phyloP scores from a whole-genome alignment of 305 asterid genomes.

The Fraxinus sp. region DNA sequence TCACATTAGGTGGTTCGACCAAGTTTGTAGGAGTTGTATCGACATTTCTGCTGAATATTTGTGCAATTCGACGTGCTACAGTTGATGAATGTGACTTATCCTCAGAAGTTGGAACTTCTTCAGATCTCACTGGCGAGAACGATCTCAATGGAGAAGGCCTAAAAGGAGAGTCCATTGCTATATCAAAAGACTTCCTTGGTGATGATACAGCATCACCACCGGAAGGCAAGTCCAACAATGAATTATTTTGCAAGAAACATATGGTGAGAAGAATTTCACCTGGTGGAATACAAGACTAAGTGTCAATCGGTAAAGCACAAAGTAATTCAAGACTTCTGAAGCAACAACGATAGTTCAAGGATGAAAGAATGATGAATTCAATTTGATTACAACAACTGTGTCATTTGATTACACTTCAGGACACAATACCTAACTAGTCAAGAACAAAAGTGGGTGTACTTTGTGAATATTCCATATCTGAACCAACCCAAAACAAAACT shows the following conservation, averaged over 20 bases:
- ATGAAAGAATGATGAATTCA: background rate
- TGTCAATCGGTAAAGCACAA: conserved; percentile 8
- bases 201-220: conserved; percentile 34
- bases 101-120: conserved; percentile 52
- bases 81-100: conserved; percentile 48
- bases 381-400: background rate
- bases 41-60: conserved; percentile 63
- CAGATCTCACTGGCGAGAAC: conserved; percentile 61
- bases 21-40: conserved; percentile 49
- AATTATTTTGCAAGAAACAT: conserved; percentile 65
- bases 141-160: conserved; percentile 51
- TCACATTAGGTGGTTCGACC: conserved; percentile 42
- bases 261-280: conserved; percentile 94
- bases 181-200: conserved; percentile 44
- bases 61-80: conserved; percentile 77
- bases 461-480: background rate
- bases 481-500: background rate
- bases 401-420: background rate
- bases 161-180: conserved; percentile 40
- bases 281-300: conserved; percentile 30
- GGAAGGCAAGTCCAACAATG: conserved; percentile 49
- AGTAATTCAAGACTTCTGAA: conserved; percentile 2
- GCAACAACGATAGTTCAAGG: background rate
- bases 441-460: background rate
- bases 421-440: background rate